Base-by-base conservation (phyloP, 1,284 basidiomycete species). In the Tausonia pullulans region DNA sequence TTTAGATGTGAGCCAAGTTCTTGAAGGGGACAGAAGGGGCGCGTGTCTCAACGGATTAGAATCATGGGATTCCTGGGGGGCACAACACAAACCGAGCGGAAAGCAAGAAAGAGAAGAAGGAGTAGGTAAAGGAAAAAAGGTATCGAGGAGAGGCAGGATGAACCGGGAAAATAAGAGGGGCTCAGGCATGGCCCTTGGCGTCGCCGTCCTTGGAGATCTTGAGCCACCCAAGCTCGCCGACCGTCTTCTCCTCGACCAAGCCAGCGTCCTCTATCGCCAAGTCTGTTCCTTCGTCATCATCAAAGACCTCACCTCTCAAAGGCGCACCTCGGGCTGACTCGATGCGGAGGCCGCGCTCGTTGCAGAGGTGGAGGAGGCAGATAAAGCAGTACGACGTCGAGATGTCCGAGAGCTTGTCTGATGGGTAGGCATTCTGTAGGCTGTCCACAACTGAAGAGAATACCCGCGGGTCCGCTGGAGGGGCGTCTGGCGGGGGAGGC, bases 361-460 rank as follows among this genome's bases (percentile, higher is more conserved):
- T 96, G 55, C 93, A 94, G 52, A 98, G 80, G 78, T 97, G 93
- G 46, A 96, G 78, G 48, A 98, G 78, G 73, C 95, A 98, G 75
- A 98, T 99, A 80, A 98, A 99, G 77, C 95, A 98, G 84, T 97
- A 98, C 68, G 91, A 96, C 8, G 96, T 98, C 74, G 92, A 96
- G 75, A 98, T 97, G 71, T 99, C 96, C 56, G 88, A 86, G 87
- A 98, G 88, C 80, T 94, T 96, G 55, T 97, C 92, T 67, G 81
- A 80, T 0, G 95, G 89, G 75, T 98, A 98, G 7, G 86, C 83
- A 60, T 79, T 81, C 69, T 88, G 85, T 49, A 99, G 80, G 14
- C 85, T 86, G 1, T 84, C 81, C 68, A 98, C 88, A 68, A 98
- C 92, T 59, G 83, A 82, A 62, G 86, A 84, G 75, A 98, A 96